Base-by-base conservation (phyloP, 345 rosid genomes). In the Rubroshorea leprosula region DNA sequence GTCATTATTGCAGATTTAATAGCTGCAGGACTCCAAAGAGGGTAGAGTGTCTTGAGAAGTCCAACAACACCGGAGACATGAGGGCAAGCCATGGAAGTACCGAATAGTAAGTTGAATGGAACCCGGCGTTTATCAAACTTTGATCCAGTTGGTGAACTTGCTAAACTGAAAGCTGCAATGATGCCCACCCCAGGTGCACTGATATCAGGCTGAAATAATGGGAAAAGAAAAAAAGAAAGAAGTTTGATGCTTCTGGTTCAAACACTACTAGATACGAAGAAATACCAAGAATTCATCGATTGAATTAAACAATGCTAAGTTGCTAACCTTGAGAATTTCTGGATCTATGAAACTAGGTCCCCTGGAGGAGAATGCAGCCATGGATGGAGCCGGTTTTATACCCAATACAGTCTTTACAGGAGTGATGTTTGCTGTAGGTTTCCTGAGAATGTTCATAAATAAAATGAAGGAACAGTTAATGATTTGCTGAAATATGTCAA, bases 11-110 rank as follows among this genome's bases (percentile, higher is more conserved):
- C 80, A 0, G 85, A 78, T 66, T 31, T 61, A 20, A 80, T 74
- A 4, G 82, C 76, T 6, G 89, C 76, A 0, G 89, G 80, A 23
- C 80, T 83, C 89, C 85, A 78, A 29, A 67, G 18, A 0, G 77
- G 82, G 56, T 78, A 65, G 35, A 78, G 61, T 6, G 74, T 62
- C 62, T 63, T 76, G 24, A 83, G 74, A 16, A 80, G 89, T 35
- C 80, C 83, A 18, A 43, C 81, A 51, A 80, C 51, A 5, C 82
- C 83, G 13, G 85, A 22, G 22, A 83, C 80, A 60, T 78, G 80
- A 62, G 83, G 89, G 41, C 83, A 76, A 9, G 85, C 62, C 83
- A 80, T 80, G n/a, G 89, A 80, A 51, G 85, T 81, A 23, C 83
- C 87, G 0, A 80, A 81, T 8, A 26, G 9, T 0, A 44, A 5